Percentiles rank a stretch among this genome's conserved stretches.
phyloP scores from a whole-genome alignment of 1,284 basidiomycete genomes.

The Malassezia japonica region DNA sequence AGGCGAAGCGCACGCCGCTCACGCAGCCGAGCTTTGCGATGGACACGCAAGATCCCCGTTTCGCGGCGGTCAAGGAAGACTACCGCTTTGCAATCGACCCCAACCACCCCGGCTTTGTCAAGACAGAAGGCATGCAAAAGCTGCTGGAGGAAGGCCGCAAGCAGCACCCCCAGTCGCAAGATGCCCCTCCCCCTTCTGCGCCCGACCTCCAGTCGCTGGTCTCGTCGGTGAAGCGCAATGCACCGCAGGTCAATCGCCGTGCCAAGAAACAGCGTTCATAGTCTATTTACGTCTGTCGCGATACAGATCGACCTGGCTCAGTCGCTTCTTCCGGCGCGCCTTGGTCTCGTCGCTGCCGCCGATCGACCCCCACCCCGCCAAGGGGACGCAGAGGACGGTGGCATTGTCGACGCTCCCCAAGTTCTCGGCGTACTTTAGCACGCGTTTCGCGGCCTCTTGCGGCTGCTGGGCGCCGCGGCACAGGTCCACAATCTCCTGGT shows the following conservation, averaged over 20 bases:
- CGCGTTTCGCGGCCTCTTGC: constrained; percentile 66
- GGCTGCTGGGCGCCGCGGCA: constrained; percentile 66
- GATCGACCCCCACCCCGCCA: constrained; percentile 79
- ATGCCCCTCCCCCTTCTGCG: background rate
- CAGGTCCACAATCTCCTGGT: constrained; percentile 88
- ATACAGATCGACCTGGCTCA: constrained; percentile 29
- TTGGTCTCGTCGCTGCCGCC: constrained; percentile 69
- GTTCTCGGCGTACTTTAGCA: constrained; percentile 80
- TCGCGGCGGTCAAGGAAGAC: constrained; percentile 77
- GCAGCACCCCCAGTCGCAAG: background rate
- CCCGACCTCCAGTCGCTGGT: constrained; percentile 10
- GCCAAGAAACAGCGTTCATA: background rate
- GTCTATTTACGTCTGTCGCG: constrained; percentile 27
- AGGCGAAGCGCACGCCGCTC: constrained; percentile 49
- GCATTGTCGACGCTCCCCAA: constrained; percentile 78
- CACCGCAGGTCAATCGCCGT: background rate
- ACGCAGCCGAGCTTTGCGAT: constrained; percentile 58
- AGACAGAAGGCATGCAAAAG: constrained; percentile 43
- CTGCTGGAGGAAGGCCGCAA: constrained; percentile 32
- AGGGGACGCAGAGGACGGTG: constrained; percentile 81
- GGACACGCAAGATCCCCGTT: constrained; percentile 77
- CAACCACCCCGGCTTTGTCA: constrained; percentile 60
- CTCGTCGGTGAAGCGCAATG: constrained; percentile 11
- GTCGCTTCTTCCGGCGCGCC: constrained; percentile 24
- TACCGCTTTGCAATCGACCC: constrained; percentile 91